Evolutionary conservation across 2,329 filamentous ascomycete species (phyloP), one percentile per base, ranked within the genome.

Genomic region (Colletotrichum tamarilloi): DNA sequence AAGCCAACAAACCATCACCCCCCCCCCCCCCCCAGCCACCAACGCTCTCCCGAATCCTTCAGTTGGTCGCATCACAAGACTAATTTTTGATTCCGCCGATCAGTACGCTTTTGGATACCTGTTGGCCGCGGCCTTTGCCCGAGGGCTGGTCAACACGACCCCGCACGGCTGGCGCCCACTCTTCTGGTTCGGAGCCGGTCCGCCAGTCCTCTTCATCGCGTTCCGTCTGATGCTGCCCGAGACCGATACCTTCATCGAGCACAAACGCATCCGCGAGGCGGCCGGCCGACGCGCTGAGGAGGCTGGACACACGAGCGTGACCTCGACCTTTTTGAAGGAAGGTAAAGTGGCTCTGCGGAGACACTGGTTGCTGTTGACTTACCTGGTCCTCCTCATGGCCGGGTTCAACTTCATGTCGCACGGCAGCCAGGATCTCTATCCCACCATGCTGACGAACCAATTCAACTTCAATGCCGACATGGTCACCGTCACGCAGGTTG

Each of bases 381-480:
- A 98, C 83, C 86, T 97, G 70, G 94, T 97, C 7, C 85, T 97
- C 24, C 86, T 97, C 52, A 97, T 97, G 94, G 92, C 94, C 1
- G 94, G 94, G 4, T 97, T 97, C 86, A 97, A 97, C 84, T 97
- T 97, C 80, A 95, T 97, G 93, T 93, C 92, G 22, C 94, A 95
- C 79, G 93, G 93, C 67, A 93, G 90, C 26, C 82, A 93, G 80
- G 89, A 91, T 76, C 79, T 92, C 32, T 91, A 91, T 76, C 89
- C 89, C 2, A 91, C 89, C 24, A 87, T 92, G 87, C 80, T 92
- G 28, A 80, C 84, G 75, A 89, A 88, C 76, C 88, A 91, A 79
- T 89, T 87, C 75, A 80, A 79, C 19, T 90, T 90, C 77, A 80
- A 80, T 57, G 77, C 86, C 58, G 85, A 90, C 79, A 83, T 87